These are phyloP conservation scores for Myxozyma kluyveri DNA, from an alignment of 805 yeast genomes.

Conservation along the genomic window DNA sequence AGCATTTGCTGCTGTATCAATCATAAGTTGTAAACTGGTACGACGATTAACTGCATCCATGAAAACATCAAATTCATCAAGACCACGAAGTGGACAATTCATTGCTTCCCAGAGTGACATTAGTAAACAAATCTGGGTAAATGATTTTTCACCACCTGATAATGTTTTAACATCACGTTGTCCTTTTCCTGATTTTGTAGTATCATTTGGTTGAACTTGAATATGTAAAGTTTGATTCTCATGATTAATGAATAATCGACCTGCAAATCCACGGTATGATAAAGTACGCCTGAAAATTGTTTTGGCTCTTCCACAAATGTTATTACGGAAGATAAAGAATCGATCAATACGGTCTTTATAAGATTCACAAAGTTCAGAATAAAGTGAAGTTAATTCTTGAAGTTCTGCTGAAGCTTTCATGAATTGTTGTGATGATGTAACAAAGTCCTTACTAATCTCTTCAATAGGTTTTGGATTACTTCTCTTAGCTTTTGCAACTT, in stretches of 20 bases:
- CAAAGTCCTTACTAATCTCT: conserved; percentile 20
- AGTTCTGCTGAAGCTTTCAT: conserved; percentile 20
- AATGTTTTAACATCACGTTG: conserved; percentile 74
- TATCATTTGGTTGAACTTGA: conserved; percentile 21
- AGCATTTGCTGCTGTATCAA: conserved; percentile 61
- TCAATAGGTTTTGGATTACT: conserved; percentile 21
- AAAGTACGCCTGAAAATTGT: conserved; percentile 39
- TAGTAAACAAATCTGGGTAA: conserved; percentile 82
- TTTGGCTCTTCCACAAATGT: conserved; percentile 29
- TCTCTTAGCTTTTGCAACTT: conserved; percentile 5
- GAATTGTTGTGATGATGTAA: conserved; percentile 10
- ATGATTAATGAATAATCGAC: conserved; percentile 64
- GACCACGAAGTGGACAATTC: conserved; percentile 81
- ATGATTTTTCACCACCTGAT: conserved; percentile 97
- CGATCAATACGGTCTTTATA: conserved; percentile 22
- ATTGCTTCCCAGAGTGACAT: conserved; percentile 91
- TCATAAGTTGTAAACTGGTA: conserved; percentile 69
- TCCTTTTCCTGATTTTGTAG: conserved; percentile 36
- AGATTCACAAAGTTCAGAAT: conserved; percentile 12
- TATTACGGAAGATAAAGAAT: conserved; percentile 25
- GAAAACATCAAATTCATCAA: conserved; percentile 94
- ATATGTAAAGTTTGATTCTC: conserved; percentile 32
- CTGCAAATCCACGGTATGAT: conserved; percentile 64
- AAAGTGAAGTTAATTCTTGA: conserved; percentile 4
- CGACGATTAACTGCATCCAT: conserved; percentile 93